Base-by-base conservation (phyloP, 2,329 filamentous ascomycete genomes). In the Byssothecium circinans region DNA sequence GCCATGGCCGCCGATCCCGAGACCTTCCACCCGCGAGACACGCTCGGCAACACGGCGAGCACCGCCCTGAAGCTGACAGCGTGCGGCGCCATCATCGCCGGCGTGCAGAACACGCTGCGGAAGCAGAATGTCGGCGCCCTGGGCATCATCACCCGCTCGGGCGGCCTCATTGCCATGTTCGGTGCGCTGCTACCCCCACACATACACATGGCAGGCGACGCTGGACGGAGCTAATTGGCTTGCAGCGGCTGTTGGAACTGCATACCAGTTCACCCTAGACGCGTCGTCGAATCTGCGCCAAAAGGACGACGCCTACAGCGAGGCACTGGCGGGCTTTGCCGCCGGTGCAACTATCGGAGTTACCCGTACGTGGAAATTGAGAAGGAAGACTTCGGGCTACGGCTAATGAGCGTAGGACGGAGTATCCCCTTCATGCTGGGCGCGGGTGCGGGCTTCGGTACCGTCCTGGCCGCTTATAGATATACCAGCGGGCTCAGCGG, bases 261-360 rank as follows among this genome's bases (percentile, higher is more conserved):
- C 86, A 52, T 95, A 90, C 74, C 81, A 83, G 62, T 96, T 96
- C 77, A 80, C 85, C 61, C 85, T 82, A 61, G 81, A 81, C 60
- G 87, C 89, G 41, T 80, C 87, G 37, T 89, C 89, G 71, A 96
- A 96, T 75, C 77, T 96, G 57, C 86, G 91, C 64, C 81, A 91
- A 73, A 90, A 87, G 76, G 83, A 96, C 49, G 91, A 96, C 69
- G 77, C 79, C 57, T 86, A 81, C 75, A 94, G 91, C 72, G 77
- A 85, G 46, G 81, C 83, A 33, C 77, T 91, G 52, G 90, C 85
- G 57, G 89, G 90, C 45, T 90, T 94, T 72, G 76, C 88, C 41
- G 84, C 81, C 41, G 91, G 91, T 56, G 78, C 84, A 35, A 78
- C 89, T 44, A 65, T 91, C 37, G 91, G 90, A 45, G 69, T 95